phyloP scores from a whole-genome alignment of 495 filamentous ascomycete species.

The Chaetomium tenue region DNA sequence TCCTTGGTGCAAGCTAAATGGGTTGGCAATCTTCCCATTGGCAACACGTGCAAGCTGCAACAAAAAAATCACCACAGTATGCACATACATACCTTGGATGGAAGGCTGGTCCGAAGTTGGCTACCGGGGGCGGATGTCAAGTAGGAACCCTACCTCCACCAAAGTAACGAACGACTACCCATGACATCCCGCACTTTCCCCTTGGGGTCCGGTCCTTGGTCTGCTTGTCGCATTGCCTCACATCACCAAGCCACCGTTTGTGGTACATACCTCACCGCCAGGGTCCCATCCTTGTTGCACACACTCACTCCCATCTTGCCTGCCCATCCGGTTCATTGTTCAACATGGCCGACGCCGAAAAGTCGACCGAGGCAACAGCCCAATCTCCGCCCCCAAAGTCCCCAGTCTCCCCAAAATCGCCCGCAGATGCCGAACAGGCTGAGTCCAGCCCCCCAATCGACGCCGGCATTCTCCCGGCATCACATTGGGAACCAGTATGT shows the following conservation, averaged over 20 bases:
- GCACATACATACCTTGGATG: too few species aligned
- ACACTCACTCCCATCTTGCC: too few species aligned
- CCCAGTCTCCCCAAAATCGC: not conserved
- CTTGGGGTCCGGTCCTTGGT: not conserved
- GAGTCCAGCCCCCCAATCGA: not conserved
- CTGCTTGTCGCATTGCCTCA: not conserved
- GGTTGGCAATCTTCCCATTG: not conserved
- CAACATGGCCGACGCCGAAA: not conserved
- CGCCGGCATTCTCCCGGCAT: conserved; percentile 6
- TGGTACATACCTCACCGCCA: not conserved
- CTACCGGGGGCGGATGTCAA: not conserved
- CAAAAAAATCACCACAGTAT: not conserved
- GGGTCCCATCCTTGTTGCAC: not conserved
- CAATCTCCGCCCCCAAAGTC: not conserved
- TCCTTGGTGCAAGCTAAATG: not conserved
- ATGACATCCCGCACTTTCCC: not conserved
- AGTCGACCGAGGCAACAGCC: not conserved
- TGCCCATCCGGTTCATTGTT: not conserved
- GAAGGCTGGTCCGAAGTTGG: not conserved
- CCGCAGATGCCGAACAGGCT: not conserved
- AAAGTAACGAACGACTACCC: not conserved
- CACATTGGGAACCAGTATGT: conserved; percentile 13
- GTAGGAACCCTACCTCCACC: too few species aligned
- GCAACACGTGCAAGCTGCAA: not conserved
- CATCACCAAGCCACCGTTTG: not conserved